These are phyloP conservation scores for Candida caryicola DNA, from an alignment of 805 yeast species.

Conservation along the genomic window DNA sequence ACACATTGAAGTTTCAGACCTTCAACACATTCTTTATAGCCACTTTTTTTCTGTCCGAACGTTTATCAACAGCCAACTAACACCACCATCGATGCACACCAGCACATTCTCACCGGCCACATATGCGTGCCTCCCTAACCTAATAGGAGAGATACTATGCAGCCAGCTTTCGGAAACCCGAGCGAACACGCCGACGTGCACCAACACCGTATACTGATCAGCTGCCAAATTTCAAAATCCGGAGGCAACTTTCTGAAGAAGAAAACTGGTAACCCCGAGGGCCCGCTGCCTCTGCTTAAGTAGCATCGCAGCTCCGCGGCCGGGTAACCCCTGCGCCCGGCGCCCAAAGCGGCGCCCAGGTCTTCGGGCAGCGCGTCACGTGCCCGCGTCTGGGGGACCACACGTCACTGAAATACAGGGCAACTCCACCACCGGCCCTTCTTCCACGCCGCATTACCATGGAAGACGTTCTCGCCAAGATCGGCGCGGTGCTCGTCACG, in stretches of 20 bases:
- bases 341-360: too few species aligned
- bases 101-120: slow-evolving; percentile 11
- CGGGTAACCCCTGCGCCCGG: too few species aligned
- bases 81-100: slow-evolving; percentile 15
- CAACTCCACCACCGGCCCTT: not conserved
- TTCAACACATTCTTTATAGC: slow-evolving; percentile 40
- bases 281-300: too few species aligned
- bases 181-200: slow-evolving; percentile 14
- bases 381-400: not conserved
- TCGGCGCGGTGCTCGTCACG: slow-evolving; percentile 10
- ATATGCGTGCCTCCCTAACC: slow-evolving; percentile 33
- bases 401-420: not conserved
- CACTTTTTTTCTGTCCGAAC: slow-evolving; percentile 39
- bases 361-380: too few species aligned
- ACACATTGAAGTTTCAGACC: slow-evolving; percentile 36
- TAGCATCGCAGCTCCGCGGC: too few species aligned
- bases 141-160: slow-evolving; percentile 35
- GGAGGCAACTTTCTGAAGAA: slow-evolving; percentile 41
- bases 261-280: too few species aligned
- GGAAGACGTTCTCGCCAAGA: slow-evolving; percentile 12
- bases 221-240: slow-evolving; percentile 26
- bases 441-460: not conserved
- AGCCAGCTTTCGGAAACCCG: slow-evolving; percentile 20
- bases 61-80: slow-evolving; percentile 26
- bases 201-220: slow-evolving; percentile 17